Conservation (phyloP, 2,329 filamentous ascomycete genomes). For the Orbilia quercus region DNA sequence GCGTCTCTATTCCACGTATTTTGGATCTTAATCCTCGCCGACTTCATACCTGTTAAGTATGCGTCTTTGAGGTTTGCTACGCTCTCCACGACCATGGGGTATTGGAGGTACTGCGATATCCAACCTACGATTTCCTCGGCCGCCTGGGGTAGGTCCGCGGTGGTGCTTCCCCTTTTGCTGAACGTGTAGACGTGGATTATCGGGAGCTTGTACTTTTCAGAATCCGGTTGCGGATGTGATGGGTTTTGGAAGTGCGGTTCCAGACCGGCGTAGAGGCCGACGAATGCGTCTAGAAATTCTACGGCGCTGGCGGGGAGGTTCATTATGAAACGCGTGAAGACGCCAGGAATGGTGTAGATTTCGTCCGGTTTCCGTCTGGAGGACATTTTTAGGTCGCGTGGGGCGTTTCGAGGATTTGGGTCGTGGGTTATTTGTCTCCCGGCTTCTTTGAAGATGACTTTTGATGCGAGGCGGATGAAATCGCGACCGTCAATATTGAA, state of each 20-base stretch:
- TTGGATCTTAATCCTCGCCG: slow-evolving; percentile 61
- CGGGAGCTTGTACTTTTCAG: slow-evolving; percentile 73
- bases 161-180: slow-evolving; percentile 68
- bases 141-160: slow-evolving; percentile 75
- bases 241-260: slow-evolving; percentile 73
- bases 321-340: slow-evolving; percentile 94
- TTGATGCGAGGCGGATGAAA: slow-evolving; percentile 80
- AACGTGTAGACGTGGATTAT: slow-evolving; percentile 97
- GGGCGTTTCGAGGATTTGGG: slow-evolving; percentile 65
- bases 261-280: slow-evolving; percentile 80
- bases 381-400: slow-evolving; percentile 56
- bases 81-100: slow-evolving; percentile 69
- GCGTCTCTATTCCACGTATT: slow-evolving; percentile 66
- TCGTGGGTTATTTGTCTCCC: slow-evolving; percentile 67
- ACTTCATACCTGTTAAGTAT: slow-evolving; percentile 13
- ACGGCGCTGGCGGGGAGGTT: slow-evolving; percentile 92
- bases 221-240: slow-evolving; percentile 32
- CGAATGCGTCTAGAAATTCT: slow-evolving; percentile 80
- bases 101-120: slow-evolving; percentile 69
- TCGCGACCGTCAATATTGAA: slow-evolving; percentile 73
- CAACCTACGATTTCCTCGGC: slow-evolving; percentile 68
- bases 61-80: slow-evolving; percentile 61
- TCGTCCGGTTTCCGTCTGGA: slow-evolving; percentile 49
- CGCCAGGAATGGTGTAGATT: slow-evolving; percentile 61
- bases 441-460: slow-evolving; percentile 65